Evolutionary conservation across 148 eudicot species (phyloP).

Genomic region (Rhododendron vialii): DNA sequence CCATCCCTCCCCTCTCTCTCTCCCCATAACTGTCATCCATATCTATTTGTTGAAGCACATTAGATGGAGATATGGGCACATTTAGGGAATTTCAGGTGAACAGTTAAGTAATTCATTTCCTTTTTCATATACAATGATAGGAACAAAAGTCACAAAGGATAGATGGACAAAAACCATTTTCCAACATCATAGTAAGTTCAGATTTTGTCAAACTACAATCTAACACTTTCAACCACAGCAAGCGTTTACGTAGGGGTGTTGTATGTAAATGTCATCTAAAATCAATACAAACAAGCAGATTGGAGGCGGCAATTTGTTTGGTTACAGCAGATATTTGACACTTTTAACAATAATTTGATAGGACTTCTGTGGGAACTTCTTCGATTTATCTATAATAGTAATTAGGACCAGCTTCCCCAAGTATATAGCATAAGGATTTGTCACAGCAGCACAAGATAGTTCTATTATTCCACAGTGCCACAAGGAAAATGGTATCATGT

Average conservation of each 20-base stretch:
- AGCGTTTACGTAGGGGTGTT: too few species aligned
- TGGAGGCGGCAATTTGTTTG: not conserved
- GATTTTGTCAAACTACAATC: not conserved
- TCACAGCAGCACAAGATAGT: not conserved
- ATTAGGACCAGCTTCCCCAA: not conserved
- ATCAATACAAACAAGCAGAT: not conserved
- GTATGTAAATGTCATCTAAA: too few species aligned
- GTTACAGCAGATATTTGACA: not conserved
- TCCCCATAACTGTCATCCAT: not conserved
- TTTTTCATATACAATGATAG: not conserved
- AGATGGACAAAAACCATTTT: not conserved
- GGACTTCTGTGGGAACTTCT: not conserved
- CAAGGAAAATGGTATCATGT: not conserved
- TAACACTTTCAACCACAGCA: not conserved
- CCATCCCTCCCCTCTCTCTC: not conserved
- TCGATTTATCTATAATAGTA: not conserved
- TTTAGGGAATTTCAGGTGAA: not conserved
- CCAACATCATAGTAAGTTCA: not conserved
- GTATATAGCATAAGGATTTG: not conserved
- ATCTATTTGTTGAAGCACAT: not conserved
- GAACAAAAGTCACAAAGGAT: not conserved
- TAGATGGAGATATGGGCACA: not conserved
- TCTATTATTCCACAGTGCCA: not conserved
- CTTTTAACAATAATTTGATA: not conserved
- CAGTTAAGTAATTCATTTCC: not conserved